Base-by-base conservation (phyloP, 192 early-diverging fungal genomes). In the Coemansia sp. region DNA sequence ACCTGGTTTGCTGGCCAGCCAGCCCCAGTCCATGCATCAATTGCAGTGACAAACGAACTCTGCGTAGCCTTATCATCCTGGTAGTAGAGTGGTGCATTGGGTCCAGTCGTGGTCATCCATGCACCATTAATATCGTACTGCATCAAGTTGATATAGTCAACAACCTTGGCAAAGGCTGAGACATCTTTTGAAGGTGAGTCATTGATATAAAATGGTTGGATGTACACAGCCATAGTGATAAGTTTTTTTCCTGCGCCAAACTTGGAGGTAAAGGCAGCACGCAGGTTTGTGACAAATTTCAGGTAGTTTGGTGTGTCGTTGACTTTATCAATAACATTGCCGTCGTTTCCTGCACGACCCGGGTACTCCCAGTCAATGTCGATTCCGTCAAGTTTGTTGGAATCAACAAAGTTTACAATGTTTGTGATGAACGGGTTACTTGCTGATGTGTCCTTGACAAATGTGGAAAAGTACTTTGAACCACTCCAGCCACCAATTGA, bases 331-430 rank as follows among this genome's bases (percentile, higher is more conserved):
- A 84, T 45, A 0, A 20, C 59, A 40, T 79, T 80, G 57, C 76
- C 77, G 0, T 15, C 43, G 19, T 59, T 50, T 10, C 81, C 83
- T 1, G 32, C 45, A 32, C 69, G 61, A 11, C 82, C 81, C 10
- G 84, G 90, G 61, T 86, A 90, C 58, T 90, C 90, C 88, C 83
- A 90, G 65, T 90, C 90, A 60, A 92, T 82, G 65, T 92, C 89
- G 25, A 92, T 72, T 23, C 90, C 90, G 66, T 90, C 89, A 0
- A 89, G 73, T 6, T 84, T 63, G 54, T 85, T 84, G 0, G 67
- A 63, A 20, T 74, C 79, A 6, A 88, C 72, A 36, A 82, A 69
- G 10, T 67, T 43, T 9, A 84, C 41, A n/a, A 84, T 84, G 36
- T 76, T 81, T 29, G 56, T 59, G 9, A 86, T 73, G 53, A 87